A percentile compares a stretch with the other conserved stretches of the same genome.
Evolutionary conservation across 2,329 filamentous ascomycete species (phyloP).

Genomic region (Verticillium tricorpus): DNA sequence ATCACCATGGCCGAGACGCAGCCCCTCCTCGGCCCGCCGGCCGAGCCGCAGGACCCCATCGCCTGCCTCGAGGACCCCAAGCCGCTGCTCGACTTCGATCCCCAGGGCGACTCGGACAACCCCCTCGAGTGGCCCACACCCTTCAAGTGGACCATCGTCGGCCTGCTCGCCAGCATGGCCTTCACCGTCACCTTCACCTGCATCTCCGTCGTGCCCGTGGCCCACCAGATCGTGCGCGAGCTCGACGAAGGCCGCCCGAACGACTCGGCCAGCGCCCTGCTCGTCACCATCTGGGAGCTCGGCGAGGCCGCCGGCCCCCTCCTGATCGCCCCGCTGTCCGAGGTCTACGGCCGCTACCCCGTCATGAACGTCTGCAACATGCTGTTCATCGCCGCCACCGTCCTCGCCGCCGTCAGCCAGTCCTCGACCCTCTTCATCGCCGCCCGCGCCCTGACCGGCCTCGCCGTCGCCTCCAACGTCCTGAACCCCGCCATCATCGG

Average conservation of each 20-base stretch:
- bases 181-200: constrained; percentile 58
- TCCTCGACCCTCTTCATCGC: constrained; percentile 43
- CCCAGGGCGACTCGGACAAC: constrained; percentile 26
- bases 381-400: constrained; percentile 44
- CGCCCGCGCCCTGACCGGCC: constrained; percentile 54
- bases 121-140: constrained; percentile 47
- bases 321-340: constrained; percentile 58
- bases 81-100: constrained; percentile 9
- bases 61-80: background rate
- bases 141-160: constrained; percentile 51
- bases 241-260: constrained; percentile 30
- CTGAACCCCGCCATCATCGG: constrained; percentile 60
- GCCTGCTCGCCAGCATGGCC: constrained; percentile 46
- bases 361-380: constrained; percentile 50
- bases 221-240: constrained; percentile 45
- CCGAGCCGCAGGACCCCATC: background rate
- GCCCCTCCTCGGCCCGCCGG: background rate
- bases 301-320: constrained; percentile 59
- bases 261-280: constrained; percentile 49
- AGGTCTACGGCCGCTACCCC: constrained; percentile 52
- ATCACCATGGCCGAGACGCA: background rate
- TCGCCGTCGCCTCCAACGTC: constrained; percentile 60
- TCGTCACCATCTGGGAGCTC: constrained; percentile 68
- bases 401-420: constrained; percentile 39
- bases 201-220: constrained; percentile 50